These are phyloP conservation scores for Fragilaria radians DNA, from an alignment of 108 stramenopile genomes.

Conservation along the genomic window DNA sequence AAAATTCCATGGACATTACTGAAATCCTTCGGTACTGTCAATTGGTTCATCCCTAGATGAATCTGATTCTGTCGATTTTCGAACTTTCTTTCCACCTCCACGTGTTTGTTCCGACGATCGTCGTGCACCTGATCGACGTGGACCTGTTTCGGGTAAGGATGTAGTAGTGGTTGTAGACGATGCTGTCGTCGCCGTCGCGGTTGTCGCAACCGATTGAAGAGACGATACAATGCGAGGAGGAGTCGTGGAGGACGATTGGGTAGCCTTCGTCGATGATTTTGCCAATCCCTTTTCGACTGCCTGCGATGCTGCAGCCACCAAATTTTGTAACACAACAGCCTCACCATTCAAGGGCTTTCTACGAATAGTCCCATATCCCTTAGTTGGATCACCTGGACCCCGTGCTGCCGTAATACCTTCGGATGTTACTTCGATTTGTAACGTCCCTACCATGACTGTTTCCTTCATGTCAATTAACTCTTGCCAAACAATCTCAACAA, in stretches of 20 bases:
- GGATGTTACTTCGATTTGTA: conserved; percentile 46
- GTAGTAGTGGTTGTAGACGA: neutral
- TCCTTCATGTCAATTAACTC: conserved; percentile 64
- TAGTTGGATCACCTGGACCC: conserved; percentile 50
- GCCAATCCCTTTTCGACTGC: conserved; percentile 83
- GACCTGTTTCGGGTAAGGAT: conserved; percentile 33
- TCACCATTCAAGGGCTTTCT: conserved; percentile 59
- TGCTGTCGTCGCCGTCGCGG: neutral
- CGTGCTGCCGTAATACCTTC: conserved; percentile 51
- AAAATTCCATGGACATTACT: no score
- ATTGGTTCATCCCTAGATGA: no score
- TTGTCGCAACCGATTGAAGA: conserved; percentile 20
- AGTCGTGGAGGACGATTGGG: neutral
- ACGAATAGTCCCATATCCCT: conserved; percentile 56
- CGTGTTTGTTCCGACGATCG: conserved; percentile 55
- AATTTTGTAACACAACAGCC: conserved; percentile 58
- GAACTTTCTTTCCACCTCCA: conserved; percentile 25
- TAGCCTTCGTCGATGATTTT: conserved; percentile 10
- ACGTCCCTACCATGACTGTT: conserved; percentile 52
- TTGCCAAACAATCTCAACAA: conserved; percentile 73
- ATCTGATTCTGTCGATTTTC: no score
- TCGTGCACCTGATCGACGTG: conserved; percentile 63
- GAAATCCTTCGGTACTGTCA: no score
- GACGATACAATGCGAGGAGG: conserved; percentile 1
- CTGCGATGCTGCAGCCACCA: conserved; percentile 73